Evolutionary conservation across 2,329 filamentous ascomycete genomes (phyloP).

Genomic region (Aspergillus oerlinghausenensis): DNA sequence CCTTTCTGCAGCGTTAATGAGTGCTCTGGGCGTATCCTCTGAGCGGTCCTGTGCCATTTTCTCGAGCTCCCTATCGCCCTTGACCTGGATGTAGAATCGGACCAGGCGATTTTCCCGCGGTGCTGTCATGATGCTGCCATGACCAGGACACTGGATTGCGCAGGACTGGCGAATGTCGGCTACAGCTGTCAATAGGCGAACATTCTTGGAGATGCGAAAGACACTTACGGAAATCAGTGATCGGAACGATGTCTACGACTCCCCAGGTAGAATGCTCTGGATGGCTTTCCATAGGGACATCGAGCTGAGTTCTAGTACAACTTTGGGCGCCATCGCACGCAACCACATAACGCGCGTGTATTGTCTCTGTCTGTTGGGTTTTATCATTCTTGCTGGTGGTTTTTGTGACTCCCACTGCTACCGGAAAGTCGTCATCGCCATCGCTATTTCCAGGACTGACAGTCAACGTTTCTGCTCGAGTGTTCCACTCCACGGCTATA

Average conservation of each 20-base stretch:
- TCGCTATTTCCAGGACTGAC: not conserved
- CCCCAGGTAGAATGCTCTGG: slow-evolving; percentile 6
- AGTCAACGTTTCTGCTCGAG: slow-evolving; percentile 2
- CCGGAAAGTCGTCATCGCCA: not conserved
- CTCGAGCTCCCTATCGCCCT: not conserved
- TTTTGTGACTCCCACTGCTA: not conserved
- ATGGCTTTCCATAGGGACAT: slow-evolving; percentile 2
- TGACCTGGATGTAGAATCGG: slow-evolving; percentile 13
- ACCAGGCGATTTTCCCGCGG: slow-evolving; percentile 15
- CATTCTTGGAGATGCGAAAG: too few relatives aligned
- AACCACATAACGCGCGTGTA: slow-evolving; percentile 11
- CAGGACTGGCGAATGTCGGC: slow-evolving; percentile 16
- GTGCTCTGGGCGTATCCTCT: slow-evolving; percentile 2
- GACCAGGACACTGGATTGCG: slow-evolving; percentile 6
- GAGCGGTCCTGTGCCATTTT: not conserved
- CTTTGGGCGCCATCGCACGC: slow-evolving; percentile 15
- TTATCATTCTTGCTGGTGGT: not conserved
- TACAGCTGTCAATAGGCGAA: not conserved
- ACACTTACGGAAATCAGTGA: slow-evolving; percentile 8
- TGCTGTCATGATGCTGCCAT: slow-evolving; percentile 13
- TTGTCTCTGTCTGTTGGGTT: not conserved
- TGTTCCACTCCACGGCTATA: slow-evolving; percentile 7
- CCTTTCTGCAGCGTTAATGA: slow-evolving; percentile 4
- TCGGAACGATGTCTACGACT: slow-evolving; percentile 9
- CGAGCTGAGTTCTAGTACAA: slow-evolving; percentile 7